Base-by-base conservation (phyloP, 2,329 filamentous ascomycete species). In the Cladosporium sp. region DNA sequence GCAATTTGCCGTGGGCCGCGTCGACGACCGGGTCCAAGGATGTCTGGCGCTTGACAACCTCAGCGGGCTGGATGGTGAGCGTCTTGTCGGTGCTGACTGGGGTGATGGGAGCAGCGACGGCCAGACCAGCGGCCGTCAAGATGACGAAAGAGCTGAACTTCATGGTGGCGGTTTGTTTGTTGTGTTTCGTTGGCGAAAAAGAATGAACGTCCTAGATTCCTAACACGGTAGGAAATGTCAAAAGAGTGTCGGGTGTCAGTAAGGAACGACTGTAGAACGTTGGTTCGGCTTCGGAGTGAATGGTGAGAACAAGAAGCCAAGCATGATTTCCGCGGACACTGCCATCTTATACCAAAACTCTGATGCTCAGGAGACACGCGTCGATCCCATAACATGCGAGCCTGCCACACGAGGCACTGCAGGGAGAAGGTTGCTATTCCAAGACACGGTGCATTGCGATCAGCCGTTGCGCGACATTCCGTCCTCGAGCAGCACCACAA, bases 121-220 rank as follows among this genome's bases (percentile, higher is more conserved):
- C 51, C 14, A 64, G 34, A 38, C 61, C 61, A n/a, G 61, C 61
- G 38, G 61, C 51, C 18, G 61, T 64, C 36, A 64, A 21, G 15
- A 36, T 32, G 34, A 64, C 12, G 51, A 55, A 64, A 24, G 61
- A 44, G 18, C 51, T 47, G 61, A 64, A 38, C 38, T 57, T 64
- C 61, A 64, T 64, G 15, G 18, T 57, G 30, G 26, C 26, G 26
- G 2, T 38, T 34, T 34, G n/a, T 18, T 34, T 21, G n/a, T 4
- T 21, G n/a, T n/a, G 2, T 24, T 24, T 18, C 12, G 24, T 15
- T 18, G 32, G 38, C 12, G 7, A 26, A 11, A 58, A 36, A 30
- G 28, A 36, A 8, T n/a, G 18, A 44, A 32, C n/a, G 58, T 49
- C 26, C 26, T 41, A 30, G 34, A 14, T 21, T 21, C 4, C 32